These are phyloP conservation scores for Colletotrichum eleusines DNA, from an alignment of 2,329 filamentous ascomycete species.

Conservation along the genomic window DNA sequence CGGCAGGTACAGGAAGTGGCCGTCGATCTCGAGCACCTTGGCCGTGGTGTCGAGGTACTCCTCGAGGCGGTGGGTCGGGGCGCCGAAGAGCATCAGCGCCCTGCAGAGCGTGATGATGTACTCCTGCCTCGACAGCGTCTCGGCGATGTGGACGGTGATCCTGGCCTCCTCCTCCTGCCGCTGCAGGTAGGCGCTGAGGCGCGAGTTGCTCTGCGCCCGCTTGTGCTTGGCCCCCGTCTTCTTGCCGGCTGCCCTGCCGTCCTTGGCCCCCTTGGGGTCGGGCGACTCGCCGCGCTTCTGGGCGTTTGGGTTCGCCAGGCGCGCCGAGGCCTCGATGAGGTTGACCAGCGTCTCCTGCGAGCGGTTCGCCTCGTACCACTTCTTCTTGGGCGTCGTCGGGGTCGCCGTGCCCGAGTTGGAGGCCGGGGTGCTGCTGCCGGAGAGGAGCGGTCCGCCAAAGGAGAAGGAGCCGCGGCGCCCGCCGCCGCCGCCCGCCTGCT, in stretches of 20 bases:
- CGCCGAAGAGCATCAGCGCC: conserved; percentile 88
- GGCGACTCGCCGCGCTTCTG: conserved; percentile 42
- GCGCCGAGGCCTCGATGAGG: conserved; percentile 60
- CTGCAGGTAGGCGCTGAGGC: conserved; percentile 55
- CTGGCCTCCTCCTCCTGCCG: conserved; percentile 56
- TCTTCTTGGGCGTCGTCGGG: conserved; percentile 55
- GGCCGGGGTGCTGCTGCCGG: conserved; percentile 50
- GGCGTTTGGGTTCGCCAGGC: conserved; percentile 53
- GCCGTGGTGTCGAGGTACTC: conserved; percentile 91
- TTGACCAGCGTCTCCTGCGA: conserved; percentile 62
- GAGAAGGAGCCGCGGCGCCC: conserved; percentile 46
- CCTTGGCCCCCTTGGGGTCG: conserved; percentile 38
- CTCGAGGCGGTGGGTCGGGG: conserved; percentile 89
- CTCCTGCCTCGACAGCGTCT: conserved; percentile 80
- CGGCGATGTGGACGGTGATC: conserved; percentile 66
- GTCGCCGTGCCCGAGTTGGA: conserved; percentile 51
- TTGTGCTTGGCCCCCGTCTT: conserved; percentile 52
- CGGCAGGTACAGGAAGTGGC: conserved; percentile 89
- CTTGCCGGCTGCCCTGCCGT: conserved; percentile 45
- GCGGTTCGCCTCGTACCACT: conserved; percentile 63
- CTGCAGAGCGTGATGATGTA: conserved; percentile 88
- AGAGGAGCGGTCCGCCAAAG: conserved; percentile 55
- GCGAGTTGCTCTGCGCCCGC: conserved; percentile 52
- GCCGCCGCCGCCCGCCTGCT: conserved; percentile 38
- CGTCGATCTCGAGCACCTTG: conserved; percentile 85